Evolutionary conservation across 2,329 filamentous ascomycete species (phyloP), one percentile per base, ranked within the genome.

Genomic region (Sordariomycetes sp.): DNA sequence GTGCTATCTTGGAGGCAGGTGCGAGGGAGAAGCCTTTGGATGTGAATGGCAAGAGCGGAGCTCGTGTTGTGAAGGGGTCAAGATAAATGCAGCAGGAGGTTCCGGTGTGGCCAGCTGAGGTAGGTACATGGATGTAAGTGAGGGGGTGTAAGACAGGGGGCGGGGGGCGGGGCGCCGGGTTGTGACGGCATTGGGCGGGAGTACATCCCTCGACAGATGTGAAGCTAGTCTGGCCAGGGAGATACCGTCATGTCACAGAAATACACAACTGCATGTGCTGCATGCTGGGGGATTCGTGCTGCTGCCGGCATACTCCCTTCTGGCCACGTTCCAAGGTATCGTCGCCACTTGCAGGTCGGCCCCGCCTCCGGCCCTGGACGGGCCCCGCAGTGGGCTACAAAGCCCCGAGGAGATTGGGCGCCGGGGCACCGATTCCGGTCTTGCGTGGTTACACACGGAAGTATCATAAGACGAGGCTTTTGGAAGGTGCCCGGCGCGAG

Each of bases 111-210:
- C 15, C 39, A 45, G 28, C 4, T 32, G 28, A 32, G 28, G n/a
- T 42, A 12, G 12, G 17, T 45, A n/a, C n/a, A 45, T 45, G n/a
- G 15, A 17, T 45, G 39, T 45, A 45, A 45, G 39, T 45, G 39
- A 45, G 15, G n/a, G 15, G 39, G n/a, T n/a, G 15, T 17, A n/a
- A n/a, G 13, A 15, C 39, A 7, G 39, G 39, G n/a, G 15, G n/a
- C 20, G 32, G 17, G 32, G 17, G 22, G 48, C 20, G 48, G 45
- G 25, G 48, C 45, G 20, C 56, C 54, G 54, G 54, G 54, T 56
- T 56, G 42, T 51, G 39, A 42, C 54, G 54, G 54, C 54, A 56
- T 56, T 51, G 39, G 17, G 36, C 54, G 54, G 35, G 25, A 36
- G 52, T 13, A 53, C 39, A 45, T 17, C 17, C 39, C 39, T 45